phyloP scores from a whole-genome alignment of 805 yeast species.

The Millerozyma miso region DNA sequence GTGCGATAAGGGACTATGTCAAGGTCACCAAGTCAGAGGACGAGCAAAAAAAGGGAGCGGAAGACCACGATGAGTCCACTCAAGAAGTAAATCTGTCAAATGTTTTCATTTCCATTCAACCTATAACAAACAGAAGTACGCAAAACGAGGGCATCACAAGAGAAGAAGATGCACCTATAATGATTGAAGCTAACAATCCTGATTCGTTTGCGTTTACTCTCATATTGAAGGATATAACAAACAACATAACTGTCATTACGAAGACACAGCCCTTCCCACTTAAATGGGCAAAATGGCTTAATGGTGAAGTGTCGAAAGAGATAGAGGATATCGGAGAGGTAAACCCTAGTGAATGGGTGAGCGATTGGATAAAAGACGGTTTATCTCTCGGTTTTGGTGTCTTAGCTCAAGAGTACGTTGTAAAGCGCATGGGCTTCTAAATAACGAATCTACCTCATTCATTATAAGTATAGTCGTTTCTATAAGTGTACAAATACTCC shows the following conservation, averaged over 20 bases:
- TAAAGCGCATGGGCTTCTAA: constrained; percentile 78
- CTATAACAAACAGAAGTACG: constrained; percentile 44
- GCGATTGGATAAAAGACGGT: constrained; percentile 50
- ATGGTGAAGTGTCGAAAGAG: constrained; percentile 31
- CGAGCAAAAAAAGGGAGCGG: constrained; percentile 12
- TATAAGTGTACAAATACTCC: too few species aligned
- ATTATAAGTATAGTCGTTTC: too few species aligned
- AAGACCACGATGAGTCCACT: constrained; percentile 1
- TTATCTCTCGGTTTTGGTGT: constrained; percentile 77
- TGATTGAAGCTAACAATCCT: constrained; percentile 44
- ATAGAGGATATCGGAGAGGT: constrained; percentile 23
- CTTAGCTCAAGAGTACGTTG: constrained; percentile 85
- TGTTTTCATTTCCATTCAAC: constrained; percentile 67
- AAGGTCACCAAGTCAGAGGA: constrained; percentile 25
- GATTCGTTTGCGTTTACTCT: constrained; percentile 72
- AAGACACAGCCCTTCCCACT: constrained; percentile 88
- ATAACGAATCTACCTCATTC: too few species aligned
- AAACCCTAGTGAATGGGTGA: constrained; percentile 43
- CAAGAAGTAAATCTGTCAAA: constrained; percentile 45
- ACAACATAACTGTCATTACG: constrained; percentile 66
- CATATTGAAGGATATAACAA: constrained; percentile 72
- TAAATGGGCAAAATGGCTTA: constrained; percentile 94
- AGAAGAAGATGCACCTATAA: constrained; percentile 21
- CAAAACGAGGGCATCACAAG: constrained; percentile 14
- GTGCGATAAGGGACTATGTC: constrained; percentile 48